Evolutionary conservation across 257 asterid genomes (phyloP).

Genomic region (Datura wrightii): DNA sequence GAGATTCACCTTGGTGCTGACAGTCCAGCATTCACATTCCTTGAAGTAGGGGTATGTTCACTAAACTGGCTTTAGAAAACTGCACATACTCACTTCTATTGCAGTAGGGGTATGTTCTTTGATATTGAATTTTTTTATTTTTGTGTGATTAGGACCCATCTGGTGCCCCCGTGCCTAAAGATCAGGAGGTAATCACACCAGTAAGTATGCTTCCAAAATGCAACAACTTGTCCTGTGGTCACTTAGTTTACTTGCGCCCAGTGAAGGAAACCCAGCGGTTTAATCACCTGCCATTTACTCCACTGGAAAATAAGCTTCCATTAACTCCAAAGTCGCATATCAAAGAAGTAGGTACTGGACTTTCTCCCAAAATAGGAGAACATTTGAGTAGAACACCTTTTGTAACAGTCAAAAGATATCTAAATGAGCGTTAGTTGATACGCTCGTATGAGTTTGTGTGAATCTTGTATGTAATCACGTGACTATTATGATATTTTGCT

Average conservation of each 20-base stretch:
- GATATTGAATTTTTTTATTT: neutral
- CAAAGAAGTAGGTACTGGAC: conserved; percentile 41
- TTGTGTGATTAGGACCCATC: conserved; percentile 61
- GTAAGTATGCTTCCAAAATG: conserved; percentile 67
- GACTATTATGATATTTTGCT: neutral
- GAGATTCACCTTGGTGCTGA: conserved; percentile 72
- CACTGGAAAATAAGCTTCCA: conserved; percentile 60
- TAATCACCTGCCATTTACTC: conserved; percentile 52
- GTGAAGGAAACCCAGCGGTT: conserved; percentile 43
- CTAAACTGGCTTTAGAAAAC: neutral
- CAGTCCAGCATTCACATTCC: conserved; percentile 66
- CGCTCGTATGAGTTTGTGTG: conserved; percentile 8
- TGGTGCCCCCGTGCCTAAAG: conserved; percentile 71
- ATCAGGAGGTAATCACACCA: conserved; percentile 55
- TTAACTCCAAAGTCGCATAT: conserved; percentile 46
- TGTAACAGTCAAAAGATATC: conserved; percentile 51
- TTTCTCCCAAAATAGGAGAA: conserved; percentile 50
- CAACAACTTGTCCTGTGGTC: conserved; percentile 61
- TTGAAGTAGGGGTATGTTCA: conserved; percentile 60
- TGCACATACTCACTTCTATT: neutral
- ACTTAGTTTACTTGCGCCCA: conserved; percentile 68
- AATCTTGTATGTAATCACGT: neutral
- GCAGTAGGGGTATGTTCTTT: neutral
- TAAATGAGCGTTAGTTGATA: conserved; percentile 10
- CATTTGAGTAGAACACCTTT: conserved; percentile 61